Evolutionary conservation across 176 grass and related monocot genomes (phyloP).

Genomic region (Cymbopogon citratus): DNA sequence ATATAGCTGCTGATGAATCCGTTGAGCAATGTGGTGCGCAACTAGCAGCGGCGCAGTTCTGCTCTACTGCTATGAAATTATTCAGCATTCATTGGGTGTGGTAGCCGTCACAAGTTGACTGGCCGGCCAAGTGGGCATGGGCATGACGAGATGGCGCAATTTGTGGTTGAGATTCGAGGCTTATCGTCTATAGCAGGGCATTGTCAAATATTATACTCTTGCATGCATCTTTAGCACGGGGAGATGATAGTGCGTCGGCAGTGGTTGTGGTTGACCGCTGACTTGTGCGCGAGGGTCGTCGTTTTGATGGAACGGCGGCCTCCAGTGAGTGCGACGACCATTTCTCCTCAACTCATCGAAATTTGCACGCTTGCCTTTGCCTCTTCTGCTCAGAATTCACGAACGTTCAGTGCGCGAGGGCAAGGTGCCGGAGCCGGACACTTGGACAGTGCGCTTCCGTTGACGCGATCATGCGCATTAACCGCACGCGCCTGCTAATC

Average conservation of each 20-base stretch:
- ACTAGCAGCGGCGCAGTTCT: not conserved
- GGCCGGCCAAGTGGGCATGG: too few relatives aligned
- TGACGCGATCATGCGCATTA: not conserved
- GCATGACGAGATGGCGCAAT: not conserved
- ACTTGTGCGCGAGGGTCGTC: not conserved
- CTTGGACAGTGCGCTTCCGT: not conserved
- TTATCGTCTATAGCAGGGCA: constrained; percentile 2
- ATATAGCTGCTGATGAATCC: constrained; percentile 19
- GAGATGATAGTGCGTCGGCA: not conserved
- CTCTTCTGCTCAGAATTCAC: not conserved
- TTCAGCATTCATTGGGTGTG: not conserved
- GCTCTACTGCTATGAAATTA: not conserved
- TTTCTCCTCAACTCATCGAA: not conserved
- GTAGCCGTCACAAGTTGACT: constrained; percentile 23
- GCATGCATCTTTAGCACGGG: not conserved
- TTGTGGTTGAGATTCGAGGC: not conserved
- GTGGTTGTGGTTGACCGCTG: constrained; percentile 37
- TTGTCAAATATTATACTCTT: constrained; percentile 12
- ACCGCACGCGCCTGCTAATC: not conserved
- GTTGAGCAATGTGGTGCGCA: not conserved
- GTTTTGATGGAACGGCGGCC: not conserved
- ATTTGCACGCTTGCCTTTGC: not conserved
- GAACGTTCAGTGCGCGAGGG: not conserved
- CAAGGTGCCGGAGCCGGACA: not conserved
- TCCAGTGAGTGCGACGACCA: constrained; percentile 10